phyloP scores from a whole-genome alignment of 345 rosid species.

The Passiflora organensis region DNA sequence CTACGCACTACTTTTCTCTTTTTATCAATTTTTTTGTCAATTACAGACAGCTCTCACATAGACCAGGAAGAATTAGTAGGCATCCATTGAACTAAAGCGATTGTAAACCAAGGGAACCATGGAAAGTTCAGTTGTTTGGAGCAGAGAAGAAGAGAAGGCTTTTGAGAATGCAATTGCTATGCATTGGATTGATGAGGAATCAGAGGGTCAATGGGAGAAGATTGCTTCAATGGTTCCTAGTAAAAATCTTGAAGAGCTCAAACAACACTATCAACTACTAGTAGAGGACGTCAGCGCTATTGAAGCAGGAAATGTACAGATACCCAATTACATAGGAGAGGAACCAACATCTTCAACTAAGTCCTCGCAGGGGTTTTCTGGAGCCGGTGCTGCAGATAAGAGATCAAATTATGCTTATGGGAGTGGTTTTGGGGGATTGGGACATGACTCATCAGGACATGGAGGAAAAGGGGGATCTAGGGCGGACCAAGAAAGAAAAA shows the following conservation, averaged over 20 bases:
- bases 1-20: slow-evolving; percentile 25
- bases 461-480: slow-evolving; percentile 53
- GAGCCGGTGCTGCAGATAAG: slow-evolving; percentile 31
- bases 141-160: slow-evolving; percentile 74
- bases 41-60: slow-evolving; percentile 9
- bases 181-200: slow-evolving; percentile 50
- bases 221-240: slow-evolving; percentile 66
- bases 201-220: slow-evolving; percentile 56
- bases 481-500: slow-evolving; percentile 80
- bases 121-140: slow-evolving; percentile 56
- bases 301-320: slow-evolving; percentile 56
- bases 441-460: slow-evolving; percentile 44
- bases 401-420: slow-evolving; percentile 35
- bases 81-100: slow-evolving; percentile 5
- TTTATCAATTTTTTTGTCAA: background rate
- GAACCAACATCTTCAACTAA: slow-evolving; percentile 40
- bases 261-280: slow-evolving; percentile 53
- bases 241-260: slow-evolving; percentile 49
- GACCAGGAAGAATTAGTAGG: slow-evolving; percentile 10
- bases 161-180: slow-evolving; percentile 75
- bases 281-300: slow-evolving; percentile 68
- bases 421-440: slow-evolving; percentile 41
- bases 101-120: slow-evolving; percentile 21
- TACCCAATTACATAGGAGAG: slow-evolving; percentile 56
- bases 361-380: slow-evolving; percentile 35